phyloP scores from a whole-genome alignment of 2,329 filamentous ascomycete species.

The Neocatenulostroma microsporum region DNA sequence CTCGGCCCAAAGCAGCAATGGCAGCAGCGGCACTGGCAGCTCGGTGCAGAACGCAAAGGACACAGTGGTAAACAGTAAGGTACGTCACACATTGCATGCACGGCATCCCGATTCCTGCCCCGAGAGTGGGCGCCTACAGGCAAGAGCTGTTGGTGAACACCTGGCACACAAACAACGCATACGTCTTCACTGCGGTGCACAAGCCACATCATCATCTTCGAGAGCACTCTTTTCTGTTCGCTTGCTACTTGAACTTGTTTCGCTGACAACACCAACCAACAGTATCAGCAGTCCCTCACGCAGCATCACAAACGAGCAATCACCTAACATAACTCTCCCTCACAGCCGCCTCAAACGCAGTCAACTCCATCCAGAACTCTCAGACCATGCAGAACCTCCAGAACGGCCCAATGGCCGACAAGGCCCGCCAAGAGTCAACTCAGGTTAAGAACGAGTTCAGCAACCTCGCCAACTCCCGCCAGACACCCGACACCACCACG shows the following conservation, averaged over 20 bases:
- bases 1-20: slow-evolving; percentile 14
- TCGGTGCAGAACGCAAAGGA: slow-evolving; percentile 27
- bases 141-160: slow-evolving; percentile 11
- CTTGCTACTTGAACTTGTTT: background rate
- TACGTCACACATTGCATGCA: slow-evolving; percentile 25
- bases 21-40: slow-evolving; percentile 7
- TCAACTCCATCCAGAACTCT: slow-evolving; percentile 43
- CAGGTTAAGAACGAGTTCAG: slow-evolving; percentile 52
- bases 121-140: slow-evolving; percentile 28
- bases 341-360: slow-evolving; percentile 42
- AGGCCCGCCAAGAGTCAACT: slow-evolving; percentile 48
- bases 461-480: slow-evolving; percentile 49
- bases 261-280: slow-evolving; percentile 1
- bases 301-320: background rate
- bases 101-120: slow-evolving; percentile 21
- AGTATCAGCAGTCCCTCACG: background rate
- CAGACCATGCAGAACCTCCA: slow-evolving; percentile 43
- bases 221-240: slow-evolving; percentile 1
- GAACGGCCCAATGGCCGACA: slow-evolving; percentile 50
- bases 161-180: background rate
- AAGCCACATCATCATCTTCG: background rate
- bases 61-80: slow-evolving; percentile 37
- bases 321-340: background rate
- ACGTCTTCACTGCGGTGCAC: background rate
- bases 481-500: slow-evolving; percentile 47